A percentile compares a stretch with the other conserved stretches of the same genome.
Evolutionary conservation across 768 basidiomycete genomes (phyloP).

Genomic region (Glaciozyma antarctica): DNA sequence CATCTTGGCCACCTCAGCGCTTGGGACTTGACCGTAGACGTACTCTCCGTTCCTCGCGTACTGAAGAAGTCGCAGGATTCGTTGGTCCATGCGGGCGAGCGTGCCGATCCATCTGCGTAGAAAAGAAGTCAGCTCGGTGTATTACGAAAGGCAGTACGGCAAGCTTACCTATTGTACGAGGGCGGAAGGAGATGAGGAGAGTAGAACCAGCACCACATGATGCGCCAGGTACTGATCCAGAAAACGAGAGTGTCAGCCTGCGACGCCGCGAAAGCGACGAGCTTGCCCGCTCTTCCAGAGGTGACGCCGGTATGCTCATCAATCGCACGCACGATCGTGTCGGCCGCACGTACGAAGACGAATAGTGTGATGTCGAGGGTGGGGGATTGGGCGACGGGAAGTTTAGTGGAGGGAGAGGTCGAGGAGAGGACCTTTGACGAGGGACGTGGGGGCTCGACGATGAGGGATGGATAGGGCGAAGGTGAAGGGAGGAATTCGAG

Average conservation of each 20-base stretch:
- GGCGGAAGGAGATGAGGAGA: constrained; percentile 24
- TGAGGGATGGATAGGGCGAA: not conserved
- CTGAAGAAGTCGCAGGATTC: constrained; percentile 22
- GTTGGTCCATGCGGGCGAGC: constrained; percentile 28
- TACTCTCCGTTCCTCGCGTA: constrained; percentile 21
- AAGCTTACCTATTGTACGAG: constrained; percentile 12
- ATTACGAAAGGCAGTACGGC: not conserved
- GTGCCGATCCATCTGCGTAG: constrained; percentile 21
- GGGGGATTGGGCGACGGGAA: not conserved
- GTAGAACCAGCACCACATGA: constrained; percentile 34
- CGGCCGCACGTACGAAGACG: constrained; percentile 29
- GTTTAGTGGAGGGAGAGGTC: not conserved
- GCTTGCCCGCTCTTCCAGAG: not conserved
- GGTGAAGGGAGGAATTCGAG: too few species aligned
- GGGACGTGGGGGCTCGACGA: not conserved
- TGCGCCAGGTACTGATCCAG: constrained; percentile 7
- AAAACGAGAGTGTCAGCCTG: constrained; percentile 30
- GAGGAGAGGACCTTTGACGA: not conserved
- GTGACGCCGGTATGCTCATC: constrained; percentile 9
- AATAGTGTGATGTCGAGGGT: constrained; percentile 34
- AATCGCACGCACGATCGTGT: constrained; percentile 13
- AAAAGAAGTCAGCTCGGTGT: not conserved
- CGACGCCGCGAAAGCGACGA: constrained; percentile 1
- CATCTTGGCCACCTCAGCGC: constrained; percentile 4
- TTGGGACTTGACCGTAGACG: constrained; percentile 25